These are phyloP conservation scores for Thelonectria olida DNA, from an alignment of 2,329 filamentous ascomycete species.

Conservation along the genomic window DNA sequence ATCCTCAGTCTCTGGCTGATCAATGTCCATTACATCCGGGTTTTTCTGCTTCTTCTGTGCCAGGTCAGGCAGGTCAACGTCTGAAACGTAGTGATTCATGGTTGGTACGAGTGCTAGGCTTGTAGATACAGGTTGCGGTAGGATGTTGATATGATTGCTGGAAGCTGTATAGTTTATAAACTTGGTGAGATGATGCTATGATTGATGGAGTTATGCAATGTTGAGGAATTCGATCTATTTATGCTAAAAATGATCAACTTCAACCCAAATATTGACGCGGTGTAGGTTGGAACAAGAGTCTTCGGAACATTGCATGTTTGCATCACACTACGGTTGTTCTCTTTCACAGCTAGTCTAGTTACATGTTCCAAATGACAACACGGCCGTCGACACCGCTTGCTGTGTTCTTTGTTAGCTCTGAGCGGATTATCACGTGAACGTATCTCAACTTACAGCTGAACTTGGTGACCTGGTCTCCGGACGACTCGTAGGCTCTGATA, in stretches of 20 bases:
- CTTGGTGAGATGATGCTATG: background rate
- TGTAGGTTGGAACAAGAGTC: background rate
- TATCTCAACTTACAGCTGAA: constrained; percentile 81
- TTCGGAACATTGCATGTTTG: background rate
- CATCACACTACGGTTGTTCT: background rate
- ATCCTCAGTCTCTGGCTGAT: too few species aligned
- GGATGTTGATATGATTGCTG: too few species aligned
- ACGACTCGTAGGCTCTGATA: constrained; percentile 77
- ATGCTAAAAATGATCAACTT: background rate
- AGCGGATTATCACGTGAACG: background rate
- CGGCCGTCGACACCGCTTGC: constrained; percentile 86
- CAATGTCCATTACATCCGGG: too few species aligned
- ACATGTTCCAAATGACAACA: constrained; percentile 80
- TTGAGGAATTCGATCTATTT: background rate
- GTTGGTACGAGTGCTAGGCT: too few species aligned
- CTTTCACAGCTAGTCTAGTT: constrained; percentile 39
- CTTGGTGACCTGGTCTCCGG: constrained; percentile 72
- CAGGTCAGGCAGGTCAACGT: too few species aligned
- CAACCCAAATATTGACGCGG: background rate
- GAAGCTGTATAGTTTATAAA: too few species aligned
- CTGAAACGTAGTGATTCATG: too few species aligned
- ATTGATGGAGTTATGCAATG: background rate
- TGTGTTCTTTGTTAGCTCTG: constrained; percentile 50
- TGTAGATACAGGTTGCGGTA: too few species aligned
- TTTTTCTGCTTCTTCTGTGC: too few species aligned